Evolutionary conservation across 805 yeast genomes (phyloP).

Genomic region (Wickerhamiella cacticola): DNA sequence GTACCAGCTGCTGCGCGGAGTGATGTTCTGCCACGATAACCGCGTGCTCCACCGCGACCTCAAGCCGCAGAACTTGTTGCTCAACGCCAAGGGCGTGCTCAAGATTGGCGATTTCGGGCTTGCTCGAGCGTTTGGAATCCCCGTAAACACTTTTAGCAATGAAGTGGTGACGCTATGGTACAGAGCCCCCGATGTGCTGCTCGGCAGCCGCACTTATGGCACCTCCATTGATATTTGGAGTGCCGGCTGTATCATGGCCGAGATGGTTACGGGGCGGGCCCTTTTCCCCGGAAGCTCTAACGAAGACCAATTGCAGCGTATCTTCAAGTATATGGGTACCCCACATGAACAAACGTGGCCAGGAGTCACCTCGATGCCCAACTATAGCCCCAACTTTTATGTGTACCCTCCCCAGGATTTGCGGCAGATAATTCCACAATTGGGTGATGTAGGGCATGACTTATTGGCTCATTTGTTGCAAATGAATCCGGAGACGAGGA

Average conservation of each 20-base stretch:
- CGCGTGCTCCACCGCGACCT: constrained; percentile 72
- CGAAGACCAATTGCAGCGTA: constrained; percentile 86
- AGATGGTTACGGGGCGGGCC: constrained; percentile 97
- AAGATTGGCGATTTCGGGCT: constrained; percentile 94
- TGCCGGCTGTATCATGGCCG: constrained; percentile 95
- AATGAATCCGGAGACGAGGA: constrained; percentile 41
- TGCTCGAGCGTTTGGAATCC: constrained; percentile 96
- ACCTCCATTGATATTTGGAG: constrained; percentile 98
- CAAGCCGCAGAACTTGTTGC: constrained; percentile 89
- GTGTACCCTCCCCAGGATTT: constrained; percentile 83
- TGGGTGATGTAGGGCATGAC: constrained; percentile 59
- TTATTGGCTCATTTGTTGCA: constrained; percentile 45
- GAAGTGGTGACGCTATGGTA: constrained; percentile 98
- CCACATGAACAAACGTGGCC: constrained; percentile 97
- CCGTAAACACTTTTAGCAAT: constrained; percentile 91
- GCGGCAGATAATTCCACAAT: constrained; percentile 50
- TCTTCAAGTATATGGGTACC: constrained; percentile 89
- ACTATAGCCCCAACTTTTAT: constrained; percentile 73
- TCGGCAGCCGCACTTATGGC: constrained; percentile 90
- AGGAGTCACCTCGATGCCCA: constrained; percentile 70
- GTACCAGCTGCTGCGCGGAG: constrained; percentile 86
- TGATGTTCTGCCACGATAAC: constrained; percentile 76
- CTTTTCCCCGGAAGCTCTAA: constrained; percentile 92
- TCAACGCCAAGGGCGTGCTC: constrained; percentile 78
- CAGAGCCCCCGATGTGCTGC: constrained; percentile 90